Evolutionary conservation across 106 monocot genomes (phyloP), one percentile per base, ranked within the genome.

Genomic region (Dendrobium nobile): DNA sequence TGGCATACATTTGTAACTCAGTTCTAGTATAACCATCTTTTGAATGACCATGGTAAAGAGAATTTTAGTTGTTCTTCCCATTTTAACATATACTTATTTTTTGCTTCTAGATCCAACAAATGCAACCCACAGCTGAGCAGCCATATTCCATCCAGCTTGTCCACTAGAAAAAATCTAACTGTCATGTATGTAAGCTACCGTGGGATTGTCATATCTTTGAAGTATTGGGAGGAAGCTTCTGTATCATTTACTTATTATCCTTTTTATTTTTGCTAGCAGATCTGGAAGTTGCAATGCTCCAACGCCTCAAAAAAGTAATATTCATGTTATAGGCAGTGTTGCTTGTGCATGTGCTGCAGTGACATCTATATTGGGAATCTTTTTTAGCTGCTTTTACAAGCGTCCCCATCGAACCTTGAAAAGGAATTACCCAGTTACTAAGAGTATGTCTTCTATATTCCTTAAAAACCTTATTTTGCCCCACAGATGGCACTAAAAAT

Each of bases 341-440:
- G 90, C 87, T 73, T 87, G 82, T 81, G 90, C 83, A 81, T 90
- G 87, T 81, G 74, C 83, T 48, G 87, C 86, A 58, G 26, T 78
- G 7, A 64, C 81, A 3, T 13, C 80, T 72, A 59, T 81, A 56
- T 70, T 90, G 72, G 90, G 87, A 72, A 67, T 85, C 2, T 44
- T 87, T 54, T 90, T 90, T 48, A 81, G 76, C 31, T 90, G 90
- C 56, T 90, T 90, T 55, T 81, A 85, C 79, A 90, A 59, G 75
- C 78, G 85, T 74, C 58, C 67, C 16, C 80, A 70, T 16, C 82
- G 72, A 17, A 67, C 55, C 43, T 41, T 47, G 18, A 77, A 80
- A 79, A 79, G 24, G 43, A 56, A 75, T 22, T 20, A 47, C 24
- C 78, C 54, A 59, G 67, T 61, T 73, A 83, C 72, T 18, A 84